Conservation (phyloP, 352 stramenopile species). For the Phytophthora podocarpi region DNA sequence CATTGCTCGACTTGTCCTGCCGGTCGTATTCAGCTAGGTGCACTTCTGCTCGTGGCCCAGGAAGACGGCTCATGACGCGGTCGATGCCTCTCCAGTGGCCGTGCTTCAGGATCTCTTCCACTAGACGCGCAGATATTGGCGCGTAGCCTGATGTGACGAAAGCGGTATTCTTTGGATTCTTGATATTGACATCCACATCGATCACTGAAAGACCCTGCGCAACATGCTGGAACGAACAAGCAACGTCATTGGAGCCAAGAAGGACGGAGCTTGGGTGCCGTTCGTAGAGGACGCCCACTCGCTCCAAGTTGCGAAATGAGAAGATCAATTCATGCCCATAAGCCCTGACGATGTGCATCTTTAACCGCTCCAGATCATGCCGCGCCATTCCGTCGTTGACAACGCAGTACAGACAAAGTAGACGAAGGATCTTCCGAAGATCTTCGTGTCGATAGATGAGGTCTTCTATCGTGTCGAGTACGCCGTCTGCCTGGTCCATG, state of each 20-base stretch:
- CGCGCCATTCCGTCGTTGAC: conserved; percentile 49
- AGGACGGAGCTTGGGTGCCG: conserved; percentile 1
- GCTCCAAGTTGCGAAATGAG: conserved; percentile 67
- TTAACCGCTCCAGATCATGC: conserved; percentile 46
- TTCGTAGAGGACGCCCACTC: conserved; percentile 55
- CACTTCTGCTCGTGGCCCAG: conserved; percentile 63
- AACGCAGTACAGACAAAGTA: conserved; percentile 72
- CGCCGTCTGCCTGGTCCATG: conserved; percentile 51
- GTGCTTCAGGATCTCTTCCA: conserved; percentile 68
- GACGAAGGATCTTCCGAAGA: conserved; percentile 53
- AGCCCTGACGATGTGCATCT: conserved; percentile 62
- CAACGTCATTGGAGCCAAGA: conserved; percentile 1
- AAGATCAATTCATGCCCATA: conserved; percentile 81
- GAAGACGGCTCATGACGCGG: conserved; percentile 49
- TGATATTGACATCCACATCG: conserved; percentile 61
- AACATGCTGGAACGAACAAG: conserved; percentile 38
- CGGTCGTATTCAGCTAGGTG: conserved; percentile 30
- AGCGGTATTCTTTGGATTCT: conserved; percentile 55
- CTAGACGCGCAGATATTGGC: conserved; percentile 67
- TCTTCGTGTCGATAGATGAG: conserved; percentile 65
- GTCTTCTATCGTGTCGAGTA: conserved; percentile 54
- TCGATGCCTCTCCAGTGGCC: conserved; percentile 56
- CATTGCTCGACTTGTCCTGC: background rate
- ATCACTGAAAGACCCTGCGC: conserved; percentile 44
- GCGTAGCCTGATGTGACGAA: conserved; percentile 80